phyloP scores from a whole-genome alignment of 2,329 filamentous ascomycete species.

The Penicillium sp. region DNA sequence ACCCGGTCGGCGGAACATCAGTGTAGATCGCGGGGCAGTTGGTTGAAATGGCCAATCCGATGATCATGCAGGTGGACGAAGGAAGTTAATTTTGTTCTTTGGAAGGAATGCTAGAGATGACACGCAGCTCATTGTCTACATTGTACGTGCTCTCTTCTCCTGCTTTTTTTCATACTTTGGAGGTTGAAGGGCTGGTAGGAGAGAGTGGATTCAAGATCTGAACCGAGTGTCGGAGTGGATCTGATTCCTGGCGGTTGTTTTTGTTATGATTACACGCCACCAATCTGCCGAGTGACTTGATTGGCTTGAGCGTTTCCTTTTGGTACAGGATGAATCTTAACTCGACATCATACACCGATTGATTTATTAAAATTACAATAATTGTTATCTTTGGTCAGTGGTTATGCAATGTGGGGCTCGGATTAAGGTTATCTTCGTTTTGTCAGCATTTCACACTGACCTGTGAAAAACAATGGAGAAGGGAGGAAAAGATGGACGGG shows the following conservation, averaged over 20 bases:
- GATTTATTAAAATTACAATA: background rate
- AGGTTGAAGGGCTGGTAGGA: background rate
- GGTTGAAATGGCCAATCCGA: background rate
- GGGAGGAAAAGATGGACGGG: too few species aligned
- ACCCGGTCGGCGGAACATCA: background rate
- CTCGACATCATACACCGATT: background rate
- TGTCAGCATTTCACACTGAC: too few species aligned
- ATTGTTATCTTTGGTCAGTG: background rate
- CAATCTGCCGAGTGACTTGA: background rate
- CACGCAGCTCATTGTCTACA: background rate
- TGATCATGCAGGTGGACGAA: background rate
- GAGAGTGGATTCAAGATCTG: background rate
- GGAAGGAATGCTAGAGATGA: background rate
- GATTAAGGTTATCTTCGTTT: too few species aligned
- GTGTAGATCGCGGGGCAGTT: background rate
- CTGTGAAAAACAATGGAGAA: too few species aligned
- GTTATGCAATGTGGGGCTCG: background rate
- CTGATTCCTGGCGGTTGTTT: background rate
- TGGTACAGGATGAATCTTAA: background rate
- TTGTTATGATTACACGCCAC: background rate
- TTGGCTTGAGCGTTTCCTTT: background rate
- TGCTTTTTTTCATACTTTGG: background rate
- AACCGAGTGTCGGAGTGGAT: background rate
- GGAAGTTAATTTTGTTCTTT: background rate
- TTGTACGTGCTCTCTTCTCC: background rate